phyloP scores from a whole-genome alignment of 768 basidiomycete genomes.

The Kwoniella dejecticola region DNA sequence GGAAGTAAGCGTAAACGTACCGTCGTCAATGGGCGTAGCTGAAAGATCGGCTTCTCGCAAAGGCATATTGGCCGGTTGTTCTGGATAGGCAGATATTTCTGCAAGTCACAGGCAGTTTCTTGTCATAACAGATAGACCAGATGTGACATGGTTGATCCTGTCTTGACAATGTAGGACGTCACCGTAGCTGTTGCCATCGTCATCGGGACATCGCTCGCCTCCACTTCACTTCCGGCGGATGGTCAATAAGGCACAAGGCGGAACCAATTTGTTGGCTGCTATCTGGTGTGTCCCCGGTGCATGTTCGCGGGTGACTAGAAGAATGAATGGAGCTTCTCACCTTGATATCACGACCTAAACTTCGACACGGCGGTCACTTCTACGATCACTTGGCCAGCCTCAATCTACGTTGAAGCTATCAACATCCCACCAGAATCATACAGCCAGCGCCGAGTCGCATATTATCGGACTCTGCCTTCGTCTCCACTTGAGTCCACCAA shows the following conservation, averaged over 20 bases:
- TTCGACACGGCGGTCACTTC: too few relatives aligned
- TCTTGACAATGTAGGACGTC: not conserved
- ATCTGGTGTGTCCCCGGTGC: too few relatives aligned
- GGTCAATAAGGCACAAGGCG: not conserved
- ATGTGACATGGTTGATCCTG: not conserved
- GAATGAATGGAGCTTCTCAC: not conserved
- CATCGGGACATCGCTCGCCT: not conserved
- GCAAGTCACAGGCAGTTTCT: too few relatives aligned
- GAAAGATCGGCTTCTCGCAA: conserved; percentile 20
- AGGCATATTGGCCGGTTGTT: conserved; percentile 5
- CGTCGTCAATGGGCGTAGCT: conserved; percentile 25
- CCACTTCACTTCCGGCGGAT: conserved; percentile 1
- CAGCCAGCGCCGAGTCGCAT: too few relatives aligned
- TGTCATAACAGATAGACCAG: too few relatives aligned
- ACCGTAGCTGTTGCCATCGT: not conserved
- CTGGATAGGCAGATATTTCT: not conserved
- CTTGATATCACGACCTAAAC: too few relatives aligned
- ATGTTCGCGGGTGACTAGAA: not conserved
- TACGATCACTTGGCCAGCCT: too few relatives aligned
- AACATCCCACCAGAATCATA: too few relatives aligned
- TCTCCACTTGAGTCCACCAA: too few relatives aligned
- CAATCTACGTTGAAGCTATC: too few relatives aligned
- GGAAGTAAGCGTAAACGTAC: conserved; percentile 4
- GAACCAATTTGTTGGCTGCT: not conserved
- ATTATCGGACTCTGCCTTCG: too few relatives aligned